These are phyloP conservation scores for Lentinula sp. DNA, from an alignment of 768 basidiomycete genomes.

Conservation along the genomic window DNA sequence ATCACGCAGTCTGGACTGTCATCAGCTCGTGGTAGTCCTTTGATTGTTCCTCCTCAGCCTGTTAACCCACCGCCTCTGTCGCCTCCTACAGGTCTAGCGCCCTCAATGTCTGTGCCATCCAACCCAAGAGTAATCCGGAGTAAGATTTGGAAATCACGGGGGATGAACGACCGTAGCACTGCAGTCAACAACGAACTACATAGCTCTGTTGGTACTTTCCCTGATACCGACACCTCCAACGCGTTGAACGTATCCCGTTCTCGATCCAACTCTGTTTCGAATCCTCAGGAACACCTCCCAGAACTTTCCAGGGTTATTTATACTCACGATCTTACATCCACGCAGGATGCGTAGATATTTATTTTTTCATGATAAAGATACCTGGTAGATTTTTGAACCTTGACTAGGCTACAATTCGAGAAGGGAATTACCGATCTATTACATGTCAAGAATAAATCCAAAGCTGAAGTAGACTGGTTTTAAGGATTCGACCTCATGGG, in stretches of 20 bases:
- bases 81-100: not conserved
- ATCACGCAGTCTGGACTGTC: not conserved
- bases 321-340: not conserved
- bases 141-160: not conserved
- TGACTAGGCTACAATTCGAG: no score
- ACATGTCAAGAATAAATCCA: no score
- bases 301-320: not conserved
- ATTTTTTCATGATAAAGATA: not conserved
- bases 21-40: no score
- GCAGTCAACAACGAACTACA: not conserved
- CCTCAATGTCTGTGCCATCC: not conserved
- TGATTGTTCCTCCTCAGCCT: not conserved
- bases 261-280: not conserved
- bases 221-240: not conserved
- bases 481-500: no score
- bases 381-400: no score
- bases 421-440: no score
- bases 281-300: not conserved
- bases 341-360: not conserved
- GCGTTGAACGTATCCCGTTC: not conserved
- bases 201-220: not conserved
- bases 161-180: not conserved
- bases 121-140: not conserved
- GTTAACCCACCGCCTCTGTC: not conserved
- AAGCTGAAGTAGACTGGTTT: no score